Percentiles rank a stretch among this genome's conserved stretches.
Evolutionary conservation across 2,329 filamentous ascomycete species (phyloP).

Genomic region (Ophiosphaerella herpotricha): DNA sequence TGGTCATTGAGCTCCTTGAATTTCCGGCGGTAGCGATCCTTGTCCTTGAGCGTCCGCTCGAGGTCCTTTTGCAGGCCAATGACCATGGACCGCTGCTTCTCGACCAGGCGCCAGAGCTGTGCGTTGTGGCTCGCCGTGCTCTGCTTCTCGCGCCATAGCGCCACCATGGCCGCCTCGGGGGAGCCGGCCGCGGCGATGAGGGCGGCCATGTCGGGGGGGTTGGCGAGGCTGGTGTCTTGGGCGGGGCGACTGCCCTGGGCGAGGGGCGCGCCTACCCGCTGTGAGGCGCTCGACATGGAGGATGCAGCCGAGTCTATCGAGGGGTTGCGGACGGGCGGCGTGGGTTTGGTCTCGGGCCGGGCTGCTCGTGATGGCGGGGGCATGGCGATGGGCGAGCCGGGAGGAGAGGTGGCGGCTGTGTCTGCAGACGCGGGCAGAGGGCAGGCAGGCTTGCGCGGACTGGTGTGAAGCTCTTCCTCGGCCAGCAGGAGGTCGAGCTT

Average conservation of each 20-base stretch:
- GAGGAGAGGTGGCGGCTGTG: slow-evolving; percentile 36
- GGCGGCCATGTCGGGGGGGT: slow-evolving; percentile 74
- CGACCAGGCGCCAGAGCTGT: slow-evolving; percentile 92
- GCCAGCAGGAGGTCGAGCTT: slow-evolving; percentile 47
- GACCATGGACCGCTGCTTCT: slow-evolving; percentile 95
- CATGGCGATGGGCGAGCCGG: slow-evolving; percentile 44
- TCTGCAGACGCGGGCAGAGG: no score
- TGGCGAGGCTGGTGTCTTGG: slow-evolving; percentile 57
- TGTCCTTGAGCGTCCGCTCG: slow-evolving; percentile 88
- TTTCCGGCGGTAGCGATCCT: slow-evolving; percentile 90
- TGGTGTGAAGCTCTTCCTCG: slow-evolving; percentile 29
- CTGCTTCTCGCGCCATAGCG: slow-evolving; percentile 88
- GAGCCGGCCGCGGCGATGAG: slow-evolving; percentile 86
- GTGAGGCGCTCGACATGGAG: slow-evolving; percentile 48
- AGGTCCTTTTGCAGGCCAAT: slow-evolving; percentile 92
- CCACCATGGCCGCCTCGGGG: slow-evolving; percentile 84
- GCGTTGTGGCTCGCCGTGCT: slow-evolving; percentile 86
- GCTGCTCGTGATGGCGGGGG: slow-evolving; percentile 42
- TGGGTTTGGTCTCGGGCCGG: slow-evolving; percentile 38
- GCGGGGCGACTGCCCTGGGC: slow-evolving; percentile 62
- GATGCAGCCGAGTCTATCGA: slow-evolving; percentile 96
- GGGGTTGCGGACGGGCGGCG: slow-evolving; percentile 67
- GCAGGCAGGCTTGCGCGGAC: neutral
- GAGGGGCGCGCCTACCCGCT: slow-evolving; percentile 58
- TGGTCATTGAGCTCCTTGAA: slow-evolving; percentile 72